These are phyloP conservation scores for Przewalskia tangutica DNA, from an alignment of 257 asterid genomes.

Conservation along the genomic window DNA sequence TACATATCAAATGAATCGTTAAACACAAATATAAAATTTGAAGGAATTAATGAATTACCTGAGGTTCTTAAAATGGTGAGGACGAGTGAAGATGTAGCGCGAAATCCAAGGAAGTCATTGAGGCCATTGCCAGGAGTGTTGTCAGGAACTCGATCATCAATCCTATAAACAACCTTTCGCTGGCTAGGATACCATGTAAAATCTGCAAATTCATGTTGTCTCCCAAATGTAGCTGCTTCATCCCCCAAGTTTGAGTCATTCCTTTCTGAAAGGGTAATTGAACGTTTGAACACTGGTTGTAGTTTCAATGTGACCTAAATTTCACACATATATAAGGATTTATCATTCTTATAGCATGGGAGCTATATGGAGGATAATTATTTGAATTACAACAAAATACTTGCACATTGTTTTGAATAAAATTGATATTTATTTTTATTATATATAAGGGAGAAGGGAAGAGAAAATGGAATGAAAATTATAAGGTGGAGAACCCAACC, in stretches of 20 bases:
- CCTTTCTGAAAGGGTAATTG: slow-evolving; percentile 7
- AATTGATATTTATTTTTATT: too few species aligned
- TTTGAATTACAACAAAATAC: too few species aligned
- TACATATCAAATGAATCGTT: too few species aligned
- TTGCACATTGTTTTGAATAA: too few species aligned
- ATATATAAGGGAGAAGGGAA: too few species aligned
- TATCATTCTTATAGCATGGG: not conserved
- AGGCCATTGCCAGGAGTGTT: slow-evolving; percentile 10
- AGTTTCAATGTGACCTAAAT: slow-evolving; percentile 15
- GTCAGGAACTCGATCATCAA: slow-evolving; percentile 12
- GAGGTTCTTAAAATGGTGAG: slow-evolving; percentile 2
- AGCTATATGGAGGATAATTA: too few species aligned
- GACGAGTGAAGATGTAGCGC: slow-evolving; percentile 3
- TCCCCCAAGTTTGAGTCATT: slow-evolving; percentile 14
- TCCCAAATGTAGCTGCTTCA: slow-evolving; percentile 1
- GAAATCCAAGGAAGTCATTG: slow-evolving; percentile 11
- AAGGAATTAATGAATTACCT: not conserved
- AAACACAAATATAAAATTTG: too few species aligned
- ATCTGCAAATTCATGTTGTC: slow-evolving; percentile 20
- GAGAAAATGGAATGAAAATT: too few species aligned
- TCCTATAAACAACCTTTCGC: slow-evolving; percentile 3
- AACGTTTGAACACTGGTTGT: slow-evolving; percentile 16
- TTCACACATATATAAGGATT: not conserved
- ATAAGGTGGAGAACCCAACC: too few species aligned
- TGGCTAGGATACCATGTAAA: slow-evolving; percentile 19